These are phyloP conservation scores for Coemansia sp. DNA, from an alignment of 192 early-diverging fungal species.

Conservation along the genomic window DNA sequence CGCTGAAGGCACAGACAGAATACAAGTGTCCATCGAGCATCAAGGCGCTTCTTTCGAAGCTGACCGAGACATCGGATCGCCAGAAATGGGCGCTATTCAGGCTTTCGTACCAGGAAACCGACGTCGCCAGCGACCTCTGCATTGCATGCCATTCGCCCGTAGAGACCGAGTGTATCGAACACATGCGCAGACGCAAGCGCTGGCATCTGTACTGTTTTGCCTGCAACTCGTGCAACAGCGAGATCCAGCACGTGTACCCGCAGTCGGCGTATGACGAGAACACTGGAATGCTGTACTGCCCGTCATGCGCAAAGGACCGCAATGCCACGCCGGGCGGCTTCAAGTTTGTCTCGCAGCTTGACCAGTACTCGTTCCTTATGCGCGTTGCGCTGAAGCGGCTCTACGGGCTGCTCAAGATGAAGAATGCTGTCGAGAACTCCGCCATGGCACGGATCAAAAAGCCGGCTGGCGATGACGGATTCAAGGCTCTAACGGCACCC, in stretches of 20 bases:
- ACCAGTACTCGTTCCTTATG: slow-evolving; percentile 91
- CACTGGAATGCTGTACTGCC: slow-evolving; percentile 55
- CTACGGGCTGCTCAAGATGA: slow-evolving; percentile 73
- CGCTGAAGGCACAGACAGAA: slow-evolving; percentile 67
- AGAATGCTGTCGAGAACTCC: slow-evolving; percentile 53
- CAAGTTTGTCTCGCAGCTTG: slow-evolving; percentile 78
- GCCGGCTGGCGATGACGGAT: slow-evolving; percentile 5
- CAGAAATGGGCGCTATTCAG: slow-evolving; percentile 54
- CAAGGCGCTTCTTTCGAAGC: slow-evolving; percentile 73
- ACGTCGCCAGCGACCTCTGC: slow-evolving; percentile 82
- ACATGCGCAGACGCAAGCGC: slow-evolving; percentile 57
- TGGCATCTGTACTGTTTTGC: slow-evolving; percentile 86
- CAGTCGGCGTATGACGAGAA: slow-evolving; percentile 59
- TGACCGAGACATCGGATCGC: slow-evolving; percentile 68
- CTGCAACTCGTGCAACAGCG: slow-evolving; percentile 69
- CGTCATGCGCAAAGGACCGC: slow-evolving; percentile 56
- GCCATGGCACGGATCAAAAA: slow-evolving; percentile 26
- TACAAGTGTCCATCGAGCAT: slow-evolving; percentile 54
- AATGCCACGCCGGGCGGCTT: slow-evolving; percentile 57
- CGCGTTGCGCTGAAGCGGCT: slow-evolving; percentile 79
- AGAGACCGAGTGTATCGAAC: slow-evolving; percentile 87
- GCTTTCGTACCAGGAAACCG: slow-evolving; percentile 58
- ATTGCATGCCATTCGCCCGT: slow-evolving; percentile 72
- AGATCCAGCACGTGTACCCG: slow-evolving; percentile 59
- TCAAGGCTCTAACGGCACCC: slow-evolving; percentile 16